Base-by-base conservation (phyloP, 768 basidiomycete genomes). In the Lentinus tigrinus region DNA sequence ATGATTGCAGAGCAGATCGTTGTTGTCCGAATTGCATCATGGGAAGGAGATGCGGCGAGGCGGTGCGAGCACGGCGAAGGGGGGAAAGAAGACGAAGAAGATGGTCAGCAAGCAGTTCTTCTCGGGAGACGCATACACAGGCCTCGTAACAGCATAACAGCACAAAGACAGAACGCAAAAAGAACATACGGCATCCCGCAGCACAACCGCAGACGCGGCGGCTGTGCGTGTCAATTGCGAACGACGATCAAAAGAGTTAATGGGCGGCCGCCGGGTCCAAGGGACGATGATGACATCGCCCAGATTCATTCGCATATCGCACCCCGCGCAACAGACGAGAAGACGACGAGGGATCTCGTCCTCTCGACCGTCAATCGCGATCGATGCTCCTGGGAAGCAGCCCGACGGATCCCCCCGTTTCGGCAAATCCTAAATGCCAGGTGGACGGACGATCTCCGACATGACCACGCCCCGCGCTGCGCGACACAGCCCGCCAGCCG, bases 81-180 rank as follows among this genome's bases (percentile, higher is more conserved):
- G 60, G 51, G 56, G 63, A 66, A 61, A 47, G 56, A 60, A 31
- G 31, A 31, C 11, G 7, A 61, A 47, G 56, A 60, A 31, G 31
- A 31, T 31, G 7, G 31, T 31, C 31, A 31, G 31, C 31, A 31
- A 31, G 31, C 31, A 31, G 31, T 31, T 31, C 31, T 31, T 31
- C 40, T 42, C 21, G n/a, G 38, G 40, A 42, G 40, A 21, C 40
- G 40, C 40, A 21, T 17, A 42, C 40, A 31, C 31, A 42, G 40
- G 21, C 40, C 31, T 31, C 31, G 3, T 31, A 31, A 31, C 31
- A 31, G 31, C 31, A 31, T 31, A 31, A 31, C 31, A 42, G n/a
- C 17, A 19, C 16, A 21, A 42, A 21, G 40, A 42, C 40, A 42
- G 39, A 40, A 21, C 40, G 17, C 40, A 42, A 27, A 10, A 27